These are phyloP conservation scores for Picochlorum sp. DNA, from an alignment of 139 green algal genomes.

Conservation along the genomic window DNA sequence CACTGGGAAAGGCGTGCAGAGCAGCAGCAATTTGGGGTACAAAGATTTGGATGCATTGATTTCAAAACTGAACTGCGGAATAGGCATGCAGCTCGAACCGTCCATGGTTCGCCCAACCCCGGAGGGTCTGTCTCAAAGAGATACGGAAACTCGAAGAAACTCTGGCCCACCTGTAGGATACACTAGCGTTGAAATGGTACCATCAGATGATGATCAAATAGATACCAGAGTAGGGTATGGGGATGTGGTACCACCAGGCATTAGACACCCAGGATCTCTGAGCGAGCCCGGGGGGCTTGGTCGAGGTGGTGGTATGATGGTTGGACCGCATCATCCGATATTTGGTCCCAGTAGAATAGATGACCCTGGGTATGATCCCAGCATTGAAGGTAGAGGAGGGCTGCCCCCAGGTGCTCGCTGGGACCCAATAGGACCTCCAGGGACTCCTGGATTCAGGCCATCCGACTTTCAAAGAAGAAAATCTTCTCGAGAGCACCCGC, in stretches of 20 bases:
- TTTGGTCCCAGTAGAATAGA: slow-evolving; percentile 20
- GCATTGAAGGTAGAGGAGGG: not conserved
- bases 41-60: too few species aligned
- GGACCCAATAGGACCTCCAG: slow-evolving; percentile 38
- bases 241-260: slow-evolving; percentile 18
- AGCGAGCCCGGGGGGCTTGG: not conserved
- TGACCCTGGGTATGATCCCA: not conserved
- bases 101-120: too few species aligned
- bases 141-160: too few species aligned
- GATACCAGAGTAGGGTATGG: slow-evolving; percentile 6
- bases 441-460: slow-evolving; percentile 24
- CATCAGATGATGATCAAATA: too few species aligned
- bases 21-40: too few species aligned
- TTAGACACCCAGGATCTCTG: slow-evolving; percentile 12
- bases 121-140: too few species aligned
- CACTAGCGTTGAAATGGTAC: too few species aligned
- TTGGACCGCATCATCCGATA: slow-evolving; percentile 32
- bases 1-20: too few species aligned
- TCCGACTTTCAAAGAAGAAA: slow-evolving; percentile 7
- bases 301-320: slow-evolving; percentile 29
- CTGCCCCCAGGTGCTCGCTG: slow-evolving; percentile 22
- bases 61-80: too few species aligned
- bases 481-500: not conserved
- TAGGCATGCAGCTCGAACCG: too few species aligned
- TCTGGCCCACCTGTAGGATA: too few species aligned